Conservation (phyloP, 2,329 filamentous ascomycete species). For the Fusarium tupiense region DNA sequence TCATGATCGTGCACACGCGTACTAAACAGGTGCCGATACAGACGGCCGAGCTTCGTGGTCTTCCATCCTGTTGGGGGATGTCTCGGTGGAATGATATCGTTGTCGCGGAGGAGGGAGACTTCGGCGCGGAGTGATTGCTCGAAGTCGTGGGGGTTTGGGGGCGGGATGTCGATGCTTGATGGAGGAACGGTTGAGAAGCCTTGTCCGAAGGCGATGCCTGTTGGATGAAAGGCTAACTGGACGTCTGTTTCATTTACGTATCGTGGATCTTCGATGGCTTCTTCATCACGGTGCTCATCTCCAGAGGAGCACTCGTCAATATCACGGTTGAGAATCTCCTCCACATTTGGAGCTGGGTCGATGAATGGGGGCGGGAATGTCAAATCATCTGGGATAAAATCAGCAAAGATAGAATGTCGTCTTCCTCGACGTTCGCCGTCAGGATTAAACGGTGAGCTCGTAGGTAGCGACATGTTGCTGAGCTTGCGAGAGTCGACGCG, state of each 20-base stretch:
- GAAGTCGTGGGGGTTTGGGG: slow-evolving; percentile 34
- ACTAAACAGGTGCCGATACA: slow-evolving; percentile 31
- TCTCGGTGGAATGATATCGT: slow-evolving; percentile 28
- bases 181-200: slow-evolving; percentile 35
- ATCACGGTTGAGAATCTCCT: slow-evolving; percentile 32
- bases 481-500: background rate
- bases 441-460: slow-evolving; percentile 16
- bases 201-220: slow-evolving; percentile 24
- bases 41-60: background rate
- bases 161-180: slow-evolving; percentile 23
- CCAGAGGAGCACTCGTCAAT: slow-evolving; percentile 38
- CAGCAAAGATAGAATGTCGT: slow-evolving; percentile 37
- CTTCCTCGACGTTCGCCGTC: background rate
- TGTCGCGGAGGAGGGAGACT: slow-evolving; percentile 30
- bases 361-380: slow-evolving; percentile 23
- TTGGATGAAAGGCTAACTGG: slow-evolving; percentile 36
- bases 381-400: slow-evolving; percentile 32
- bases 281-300: slow-evolving; percentile 21
- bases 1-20: slow-evolving; percentile 26
- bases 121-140: slow-evolving; percentile 34
- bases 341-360: slow-evolving; percentile 17
- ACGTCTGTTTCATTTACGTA: slow-evolving; percentile 6
- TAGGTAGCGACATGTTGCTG: slow-evolving; percentile 19
- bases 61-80: slow-evolving; percentile 7
- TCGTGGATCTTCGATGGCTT: slow-evolving; percentile 18